A percentile compares a stretch with the other conserved stretches of the same genome.
Evolutionary conservation across 2,329 filamentous ascomycete genomes (phyloP).

Genomic region (Cytospora chrysosperma): DNA sequence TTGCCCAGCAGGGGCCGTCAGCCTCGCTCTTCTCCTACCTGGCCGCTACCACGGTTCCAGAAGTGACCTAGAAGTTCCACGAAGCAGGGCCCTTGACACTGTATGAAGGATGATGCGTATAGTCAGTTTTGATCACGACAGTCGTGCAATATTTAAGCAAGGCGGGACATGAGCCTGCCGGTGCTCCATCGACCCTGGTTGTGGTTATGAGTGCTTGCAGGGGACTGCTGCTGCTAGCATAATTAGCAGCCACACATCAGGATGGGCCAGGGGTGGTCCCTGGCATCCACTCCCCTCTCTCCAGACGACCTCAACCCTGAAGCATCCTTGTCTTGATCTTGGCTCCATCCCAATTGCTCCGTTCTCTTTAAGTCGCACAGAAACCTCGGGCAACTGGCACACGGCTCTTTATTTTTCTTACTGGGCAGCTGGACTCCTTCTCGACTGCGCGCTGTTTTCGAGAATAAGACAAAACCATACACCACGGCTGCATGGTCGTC

Average conservation of each 20-base stretch:
- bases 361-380: conserved; percentile 50
- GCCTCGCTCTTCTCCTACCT: not conserved
- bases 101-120: not conserved
- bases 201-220: conserved; percentile 17
- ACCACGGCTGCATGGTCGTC: conserved; percentile 20
- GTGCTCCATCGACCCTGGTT: conserved; percentile 15
- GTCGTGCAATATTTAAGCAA: not conserved
- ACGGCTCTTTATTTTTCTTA: conserved; percentile 24
- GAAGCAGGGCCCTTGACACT: not conserved
- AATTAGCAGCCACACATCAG: conserved; percentile 40
- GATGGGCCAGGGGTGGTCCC: conserved; percentile 37
- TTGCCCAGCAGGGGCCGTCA: not conserved
- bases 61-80: conserved; percentile 3
- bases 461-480: conserved; percentile 18
- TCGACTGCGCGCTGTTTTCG: conserved; percentile 27
- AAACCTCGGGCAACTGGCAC: conserved; percentile 40
- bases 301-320: conserved; percentile 37
- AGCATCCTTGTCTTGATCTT: conserved; percentile 38
- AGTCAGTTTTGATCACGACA: not conserved
- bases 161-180: conserved; percentile 3
- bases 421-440: conserved; percentile 26
- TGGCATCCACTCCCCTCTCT: conserved; percentile 36
- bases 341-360: conserved; percentile 45
- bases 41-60: not conserved
- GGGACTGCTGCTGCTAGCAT: conserved; percentile 32